Conservation (phyloP, 495 filamentous ascomycete genomes). For the Penicillium samsonianum region DNA sequence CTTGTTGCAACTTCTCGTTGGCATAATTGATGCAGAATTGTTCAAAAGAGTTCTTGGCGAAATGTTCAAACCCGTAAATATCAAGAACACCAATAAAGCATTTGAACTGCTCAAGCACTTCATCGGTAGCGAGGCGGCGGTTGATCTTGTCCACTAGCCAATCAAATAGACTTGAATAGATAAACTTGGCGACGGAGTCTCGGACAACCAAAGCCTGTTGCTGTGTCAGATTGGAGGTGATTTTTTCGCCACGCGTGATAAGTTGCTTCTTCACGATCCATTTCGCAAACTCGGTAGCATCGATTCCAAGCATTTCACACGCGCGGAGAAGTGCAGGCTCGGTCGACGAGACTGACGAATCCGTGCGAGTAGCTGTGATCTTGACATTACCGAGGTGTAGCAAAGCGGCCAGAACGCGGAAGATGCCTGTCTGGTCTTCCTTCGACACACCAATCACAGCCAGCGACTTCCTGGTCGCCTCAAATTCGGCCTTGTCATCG, state of each 20-base stretch:
- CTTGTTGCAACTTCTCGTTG: constrained; percentile 98
- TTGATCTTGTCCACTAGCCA: constrained; percentile 98
- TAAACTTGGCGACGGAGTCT: constrained; percentile 97
- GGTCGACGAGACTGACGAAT: constrained; percentile 75
- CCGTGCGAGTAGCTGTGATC: constrained; percentile 84
- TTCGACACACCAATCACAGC: constrained; percentile 82
- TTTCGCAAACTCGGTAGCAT: constrained; percentile 85
- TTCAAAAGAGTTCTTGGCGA: constrained; percentile 99
- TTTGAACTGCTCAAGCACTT: constrained; percentile 74
- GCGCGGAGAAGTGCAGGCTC: constrained; percentile 83
- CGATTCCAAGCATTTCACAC: constrained; percentile 84
- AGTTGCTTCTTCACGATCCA: constrained; percentile 99
- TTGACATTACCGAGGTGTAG: constrained; percentile 96
- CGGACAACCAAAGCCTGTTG: constrained; percentile 93
- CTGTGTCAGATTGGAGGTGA: constrained; percentile 91
- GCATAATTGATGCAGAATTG: constrained; percentile 99
- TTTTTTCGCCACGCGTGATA: constrained; percentile 95
- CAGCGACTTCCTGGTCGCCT: constrained; percentile 81
- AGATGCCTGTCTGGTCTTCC: constrained; percentile 77
- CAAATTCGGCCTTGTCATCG: constrained; percentile 93
- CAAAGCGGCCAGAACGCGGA: constrained; percentile 86
- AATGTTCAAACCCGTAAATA: constrained; percentile 99
- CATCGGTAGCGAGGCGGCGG: constrained; percentile 81
- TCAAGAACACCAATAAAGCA: constrained; percentile 99
- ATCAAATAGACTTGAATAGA: constrained; percentile 98